Evolutionary conservation across 257 asterid species (phyloP).

Genomic region (Galeopsis tetrahit): DNA sequence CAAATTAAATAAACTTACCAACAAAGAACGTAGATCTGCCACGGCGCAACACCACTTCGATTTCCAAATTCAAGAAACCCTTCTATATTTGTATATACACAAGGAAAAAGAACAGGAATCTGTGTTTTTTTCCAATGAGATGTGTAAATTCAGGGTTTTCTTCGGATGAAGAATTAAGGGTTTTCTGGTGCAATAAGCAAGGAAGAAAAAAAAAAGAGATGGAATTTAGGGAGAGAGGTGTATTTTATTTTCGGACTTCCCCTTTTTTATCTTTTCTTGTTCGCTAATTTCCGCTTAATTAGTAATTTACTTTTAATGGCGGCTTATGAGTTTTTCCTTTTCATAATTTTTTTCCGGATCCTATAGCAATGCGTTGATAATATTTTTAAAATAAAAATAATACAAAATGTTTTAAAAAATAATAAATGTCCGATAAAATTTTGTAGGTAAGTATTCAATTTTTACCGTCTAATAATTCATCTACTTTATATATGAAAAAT

Average conservation of each 20-base stretch:
- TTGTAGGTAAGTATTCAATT: no score
- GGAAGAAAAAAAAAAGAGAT: neutral
- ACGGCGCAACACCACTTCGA: conserved; percentile 22
- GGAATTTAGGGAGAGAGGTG: conserved; percentile 31
- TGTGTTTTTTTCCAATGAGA: neutral
- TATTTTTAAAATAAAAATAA: no score
- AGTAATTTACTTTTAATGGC: no score
- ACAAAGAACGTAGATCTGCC: conserved; percentile 35
- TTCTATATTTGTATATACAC: neutral
- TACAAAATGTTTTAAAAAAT: no score
- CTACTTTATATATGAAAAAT: no score
- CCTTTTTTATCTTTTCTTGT: neutral
- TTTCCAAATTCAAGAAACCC: conserved; percentile 24
- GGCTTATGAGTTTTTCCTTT: no score
- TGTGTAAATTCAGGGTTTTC: conserved; percentile 9
- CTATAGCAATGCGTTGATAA: no score
- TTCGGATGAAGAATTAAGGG: conserved; percentile 9
- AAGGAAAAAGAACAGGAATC: neutral
- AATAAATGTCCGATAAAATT: no score
- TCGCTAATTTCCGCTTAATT: neutral
- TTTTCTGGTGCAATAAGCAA: conserved; percentile 17
- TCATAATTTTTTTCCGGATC: no score
- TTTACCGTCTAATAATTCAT: no score
- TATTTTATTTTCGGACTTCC: neutral
- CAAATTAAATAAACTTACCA: conserved; percentile 25